phyloP scores from a whole-genome alignment of 768 basidiomycete genomes.

The Tulasnella sp. region DNA sequence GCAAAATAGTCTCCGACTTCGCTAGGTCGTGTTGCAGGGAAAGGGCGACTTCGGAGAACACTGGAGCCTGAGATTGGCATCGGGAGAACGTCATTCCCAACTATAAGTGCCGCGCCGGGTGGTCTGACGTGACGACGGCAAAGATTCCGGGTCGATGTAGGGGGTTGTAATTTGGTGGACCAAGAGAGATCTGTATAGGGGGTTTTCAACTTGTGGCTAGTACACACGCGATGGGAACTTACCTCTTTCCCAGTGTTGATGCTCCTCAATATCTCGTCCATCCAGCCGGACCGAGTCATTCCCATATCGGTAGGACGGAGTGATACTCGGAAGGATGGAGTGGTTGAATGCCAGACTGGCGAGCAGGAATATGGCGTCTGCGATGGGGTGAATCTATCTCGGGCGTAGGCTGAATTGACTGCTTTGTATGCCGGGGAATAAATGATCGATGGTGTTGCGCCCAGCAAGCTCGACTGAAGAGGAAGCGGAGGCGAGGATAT shows the following conservation, averaged over 20 bases:
- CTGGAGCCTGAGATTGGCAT: slow-evolving; percentile 40
- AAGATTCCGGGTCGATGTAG: slow-evolving; percentile 76
- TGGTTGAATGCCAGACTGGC: slow-evolving; percentile 85
- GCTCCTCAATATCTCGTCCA: slow-evolving; percentile 60
- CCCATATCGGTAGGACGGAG: slow-evolving; percentile 53
- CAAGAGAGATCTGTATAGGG: background rate
- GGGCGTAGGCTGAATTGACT: too few relatives aligned
- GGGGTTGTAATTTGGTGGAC: slow-evolving; percentile 64
- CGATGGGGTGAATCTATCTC: slow-evolving; percentile 51
- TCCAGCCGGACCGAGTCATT: slow-evolving; percentile 56
- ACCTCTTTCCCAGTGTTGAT: slow-evolving; percentile 70
- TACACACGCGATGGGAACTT: background rate
- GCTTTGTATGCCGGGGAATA: slow-evolving; percentile 60
- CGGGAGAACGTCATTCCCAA: slow-evolving; percentile 37
- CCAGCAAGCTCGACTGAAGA: background rate
- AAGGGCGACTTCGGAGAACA: background rate
- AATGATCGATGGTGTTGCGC: slow-evolving; percentile 33
- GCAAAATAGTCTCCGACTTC: background rate
- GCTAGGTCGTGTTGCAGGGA: background rate
- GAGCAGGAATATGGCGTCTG: slow-evolving; percentile 74
- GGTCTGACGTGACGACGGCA: slow-evolving; percentile 28
- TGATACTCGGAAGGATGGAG: slow-evolving; percentile 72
- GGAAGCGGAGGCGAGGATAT: slow-evolving; percentile 30
- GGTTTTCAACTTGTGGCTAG: background rate
- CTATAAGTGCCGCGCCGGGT: slow-evolving; percentile 34